A percentile compares a stretch with the other conserved stretches of the same genome.
These are phyloP conservation scores for Cerioporus squamosus DNA, from an alignment of 1,284 basidiomycete species.

Conservation along the genomic window DNA sequence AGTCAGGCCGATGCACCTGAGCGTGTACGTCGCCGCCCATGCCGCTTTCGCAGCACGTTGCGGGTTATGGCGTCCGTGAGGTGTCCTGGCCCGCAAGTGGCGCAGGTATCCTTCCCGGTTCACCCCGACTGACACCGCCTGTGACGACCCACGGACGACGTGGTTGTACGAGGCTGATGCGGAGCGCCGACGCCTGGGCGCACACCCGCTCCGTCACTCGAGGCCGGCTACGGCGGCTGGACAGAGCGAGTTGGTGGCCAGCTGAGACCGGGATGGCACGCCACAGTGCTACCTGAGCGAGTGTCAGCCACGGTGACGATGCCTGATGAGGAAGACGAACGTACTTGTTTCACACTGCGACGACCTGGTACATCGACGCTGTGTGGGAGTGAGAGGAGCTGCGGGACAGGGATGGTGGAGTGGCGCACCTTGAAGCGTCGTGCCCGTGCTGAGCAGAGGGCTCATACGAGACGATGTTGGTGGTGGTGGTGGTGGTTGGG, in stretches of 20 bases:
- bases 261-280: too few relatives aligned
- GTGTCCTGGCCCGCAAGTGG: not conserved
- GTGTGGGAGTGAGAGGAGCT: too few relatives aligned
- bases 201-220: not conserved
- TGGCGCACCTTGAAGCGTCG: too few relatives aligned
- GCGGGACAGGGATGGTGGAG: too few relatives aligned
- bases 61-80: constrained; percentile 1
- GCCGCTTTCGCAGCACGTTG: not conserved
- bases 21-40: constrained; percentile 1
- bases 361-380: too few relatives aligned
- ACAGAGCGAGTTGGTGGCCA: not conserved
- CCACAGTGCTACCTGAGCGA: too few relatives aligned
- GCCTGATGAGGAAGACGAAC: too few relatives aligned
- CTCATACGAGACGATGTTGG: too few relatives aligned
- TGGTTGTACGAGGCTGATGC: not conserved
- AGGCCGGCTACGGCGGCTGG: not conserved
- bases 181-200: constrained; percentile 2
- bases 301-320: too few relatives aligned
- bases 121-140: not conserved
- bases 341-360: too few relatives aligned
- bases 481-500: too few relatives aligned
- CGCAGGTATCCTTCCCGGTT: not conserved
- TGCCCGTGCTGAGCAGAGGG: too few relatives aligned
- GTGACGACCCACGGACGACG: not conserved
- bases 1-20: not conserved